These are phyloP conservation scores for Aureobasidium zeae DNA, from an alignment of 2,329 filamentous ascomycete genomes.

Conservation along the genomic window DNA sequence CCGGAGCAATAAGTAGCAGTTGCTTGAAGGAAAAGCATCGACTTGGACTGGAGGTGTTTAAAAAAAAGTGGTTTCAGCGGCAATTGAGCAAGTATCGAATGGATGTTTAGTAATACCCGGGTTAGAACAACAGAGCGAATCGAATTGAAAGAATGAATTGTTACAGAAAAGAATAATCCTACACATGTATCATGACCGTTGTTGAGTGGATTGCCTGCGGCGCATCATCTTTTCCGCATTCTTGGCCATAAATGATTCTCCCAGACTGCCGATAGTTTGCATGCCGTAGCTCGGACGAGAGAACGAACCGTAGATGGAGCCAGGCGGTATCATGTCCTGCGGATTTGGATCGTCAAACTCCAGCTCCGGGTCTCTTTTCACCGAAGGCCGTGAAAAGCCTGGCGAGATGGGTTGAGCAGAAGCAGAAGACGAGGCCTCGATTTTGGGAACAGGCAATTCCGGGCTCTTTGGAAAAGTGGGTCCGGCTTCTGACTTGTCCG, in stretches of 20 bases:
- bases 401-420: slow-evolving; percentile 26
- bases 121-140: no score
- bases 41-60: no score
- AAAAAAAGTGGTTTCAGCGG: no score
- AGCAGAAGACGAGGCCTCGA: slow-evolving; percentile 21
- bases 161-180: neutral
- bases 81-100: no score
- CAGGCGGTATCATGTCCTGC: slow-evolving; percentile 22
- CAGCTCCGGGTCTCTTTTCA: slow-evolving; percentile 25
- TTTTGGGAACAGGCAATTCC: slow-evolving; percentile 21
- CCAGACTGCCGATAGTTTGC: slow-evolving; percentile 22
- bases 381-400: slow-evolving; percentile 28
- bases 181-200: neutral
- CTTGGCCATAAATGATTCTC: slow-evolving; percentile 29
- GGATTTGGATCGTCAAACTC: slow-evolving; percentile 19
- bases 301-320: slow-evolving; percentile 15
- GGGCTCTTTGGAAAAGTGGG: slow-evolving; percentile 1
- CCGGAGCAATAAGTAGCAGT: slow-evolving; percentile 25
- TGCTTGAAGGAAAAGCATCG: neutral
- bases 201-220: neutral
- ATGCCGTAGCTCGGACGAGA: slow-evolving; percentile 9
- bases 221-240: slow-evolving; percentile 27
- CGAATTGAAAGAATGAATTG: no score
- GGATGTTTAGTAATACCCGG: no score
- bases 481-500: neutral